These are phyloP conservation scores for Eucalyptus guilfoylei DNA, from an alignment of 345 rosid genomes.

Conservation along the genomic window DNA sequence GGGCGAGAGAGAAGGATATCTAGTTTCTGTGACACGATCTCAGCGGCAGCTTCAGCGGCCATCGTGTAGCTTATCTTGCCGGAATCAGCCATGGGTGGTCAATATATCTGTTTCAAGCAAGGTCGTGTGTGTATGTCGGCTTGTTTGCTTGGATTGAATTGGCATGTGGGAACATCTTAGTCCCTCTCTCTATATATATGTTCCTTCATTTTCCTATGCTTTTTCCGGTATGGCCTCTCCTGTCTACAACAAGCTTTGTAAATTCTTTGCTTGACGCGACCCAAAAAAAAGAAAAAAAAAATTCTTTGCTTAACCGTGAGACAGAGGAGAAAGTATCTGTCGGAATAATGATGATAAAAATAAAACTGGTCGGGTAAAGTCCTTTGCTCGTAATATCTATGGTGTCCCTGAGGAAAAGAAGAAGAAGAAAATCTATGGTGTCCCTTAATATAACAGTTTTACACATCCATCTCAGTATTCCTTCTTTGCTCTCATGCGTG, in stretches of 20 bases:
- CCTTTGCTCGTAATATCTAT: accelerated
- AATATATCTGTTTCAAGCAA: background rate
- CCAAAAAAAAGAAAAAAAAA: no score
- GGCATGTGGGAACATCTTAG: accelerated
- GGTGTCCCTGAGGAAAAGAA: no score
- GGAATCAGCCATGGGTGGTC: background rate
- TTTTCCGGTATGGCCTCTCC: background rate
- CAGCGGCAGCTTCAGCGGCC: accelerated
- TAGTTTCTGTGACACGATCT: background rate
- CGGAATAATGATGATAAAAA: background rate
- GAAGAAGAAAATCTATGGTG: no score
- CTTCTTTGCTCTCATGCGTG: no score
- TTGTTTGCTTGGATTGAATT: background rate
- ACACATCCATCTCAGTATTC: no score
- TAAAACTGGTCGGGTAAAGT: no score
- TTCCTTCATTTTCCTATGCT: background rate
- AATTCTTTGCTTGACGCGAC: background rate
- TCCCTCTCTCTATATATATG: background rate
- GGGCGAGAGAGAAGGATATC: background rate
- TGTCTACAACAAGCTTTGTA: background rate
- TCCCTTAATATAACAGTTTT: no score
- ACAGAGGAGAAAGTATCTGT: background rate
- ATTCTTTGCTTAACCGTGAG: background rate
- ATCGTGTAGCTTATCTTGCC: accelerated
- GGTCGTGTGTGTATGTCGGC: background rate